These are phyloP conservation scores for Orbilia blumenaviensis DNA, from an alignment of 2,329 filamentous ascomycete genomes.

Conservation along the genomic window DNA sequence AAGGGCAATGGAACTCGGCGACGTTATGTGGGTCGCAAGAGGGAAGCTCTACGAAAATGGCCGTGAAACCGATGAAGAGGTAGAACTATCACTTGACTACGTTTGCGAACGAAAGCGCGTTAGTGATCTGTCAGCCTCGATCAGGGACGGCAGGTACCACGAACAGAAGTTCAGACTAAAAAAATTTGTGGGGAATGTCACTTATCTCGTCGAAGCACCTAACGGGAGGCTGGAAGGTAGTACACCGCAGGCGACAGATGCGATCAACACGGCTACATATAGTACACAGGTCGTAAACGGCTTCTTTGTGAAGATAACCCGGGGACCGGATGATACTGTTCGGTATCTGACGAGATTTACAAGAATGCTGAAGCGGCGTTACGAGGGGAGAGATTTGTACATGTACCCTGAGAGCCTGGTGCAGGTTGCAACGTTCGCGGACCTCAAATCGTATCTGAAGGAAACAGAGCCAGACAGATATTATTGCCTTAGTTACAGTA, in stretches of 20 bases:
- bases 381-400: constrained; percentile 66
- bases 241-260: constrained; percentile 62
- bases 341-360: constrained; percentile 79
- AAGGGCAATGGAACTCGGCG: constrained; percentile 75
- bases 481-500: constrained; percentile 74
- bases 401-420: constrained; percentile 74
- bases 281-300: constrained; percentile 80
- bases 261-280: constrained; percentile 76
- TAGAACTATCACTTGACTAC: constrained; percentile 78
- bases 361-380: constrained; percentile 71
- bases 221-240: constrained; percentile 16
- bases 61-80: constrained; percentile 65
- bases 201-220: constrained; percentile 77
- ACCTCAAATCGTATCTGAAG: constrained; percentile 69
- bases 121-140: constrained; percentile 80
- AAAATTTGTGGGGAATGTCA: constrained; percentile 76
- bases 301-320: constrained; percentile 80
- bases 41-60: constrained; percentile 61
- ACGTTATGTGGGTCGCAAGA: constrained; percentile 82
- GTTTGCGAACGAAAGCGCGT: constrained; percentile 83
- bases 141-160: constrained; percentile 82
- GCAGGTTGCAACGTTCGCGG: constrained; percentile 72
- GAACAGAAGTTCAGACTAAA: constrained; percentile 84
- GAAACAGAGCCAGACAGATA: constrained; percentile 65
- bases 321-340: constrained; percentile 79